Conservation (phyloP, 495 filamentous ascomycete genomes). For the Trichocladium antarcticum region DNA sequence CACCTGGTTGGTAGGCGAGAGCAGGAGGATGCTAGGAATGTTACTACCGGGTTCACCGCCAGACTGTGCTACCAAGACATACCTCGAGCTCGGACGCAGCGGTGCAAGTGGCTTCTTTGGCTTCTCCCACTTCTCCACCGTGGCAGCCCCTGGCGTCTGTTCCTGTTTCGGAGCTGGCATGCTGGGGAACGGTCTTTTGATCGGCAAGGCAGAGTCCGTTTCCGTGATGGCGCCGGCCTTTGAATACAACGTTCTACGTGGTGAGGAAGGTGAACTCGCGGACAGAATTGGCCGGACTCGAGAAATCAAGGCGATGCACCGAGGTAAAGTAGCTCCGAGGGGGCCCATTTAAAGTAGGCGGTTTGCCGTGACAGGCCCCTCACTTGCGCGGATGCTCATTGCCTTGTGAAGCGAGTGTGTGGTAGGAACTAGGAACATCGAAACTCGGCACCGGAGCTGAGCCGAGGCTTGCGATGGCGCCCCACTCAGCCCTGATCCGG, state of each 20-base stretch:
- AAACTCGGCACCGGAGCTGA: conserved; percentile 1
- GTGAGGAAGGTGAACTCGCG: too few relatives aligned
- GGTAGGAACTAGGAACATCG: neutral
- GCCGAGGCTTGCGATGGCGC: neutral
- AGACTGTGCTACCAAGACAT: neutral
- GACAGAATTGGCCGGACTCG: neutral
- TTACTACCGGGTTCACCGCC: neutral
- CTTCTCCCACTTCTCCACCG: neutral
- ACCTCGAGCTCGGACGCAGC: conserved; percentile 15
- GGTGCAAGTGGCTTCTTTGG: neutral
- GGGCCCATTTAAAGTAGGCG: neutral
- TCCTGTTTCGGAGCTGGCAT: neutral
- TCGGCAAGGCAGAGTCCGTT: too few relatives aligned
- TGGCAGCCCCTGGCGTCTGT: neutral
- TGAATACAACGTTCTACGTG: too few relatives aligned
- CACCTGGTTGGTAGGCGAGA: conserved; percentile 78
- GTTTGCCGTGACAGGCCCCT: neutral
- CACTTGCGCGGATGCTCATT: neutral
- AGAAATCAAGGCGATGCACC: neutral
- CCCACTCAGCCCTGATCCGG: neutral
- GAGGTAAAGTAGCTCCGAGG: neutral
- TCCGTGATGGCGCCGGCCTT: too few relatives aligned
- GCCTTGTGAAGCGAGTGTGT: neutral
- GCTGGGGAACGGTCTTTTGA: neutral
- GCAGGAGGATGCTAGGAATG: conserved; percentile 56